Evolutionary conservation across 805 yeast genomes (phyloP), one percentile per base, ranked within the genome.

Genomic region (Candida incommunis): DNA sequence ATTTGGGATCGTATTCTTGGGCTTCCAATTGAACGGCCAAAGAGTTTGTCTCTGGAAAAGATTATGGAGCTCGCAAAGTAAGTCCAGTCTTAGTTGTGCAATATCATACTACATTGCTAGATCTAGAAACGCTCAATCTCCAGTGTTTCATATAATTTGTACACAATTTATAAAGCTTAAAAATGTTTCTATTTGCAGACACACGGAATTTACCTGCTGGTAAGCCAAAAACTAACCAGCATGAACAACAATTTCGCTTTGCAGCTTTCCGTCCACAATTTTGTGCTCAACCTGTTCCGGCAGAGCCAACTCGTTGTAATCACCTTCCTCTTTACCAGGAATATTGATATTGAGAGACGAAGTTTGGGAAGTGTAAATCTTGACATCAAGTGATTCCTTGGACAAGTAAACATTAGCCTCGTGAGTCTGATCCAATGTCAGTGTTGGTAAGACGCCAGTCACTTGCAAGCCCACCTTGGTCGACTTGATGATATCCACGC

Each of bases 241-340:
- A 25, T 25, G 27, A 7, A 13, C 27, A n/a, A 54, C 51, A n/a
- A 51, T 54, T 18, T 45, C 70, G 52, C 84, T 76, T 26, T 71
- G 68, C 49, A 88, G 63, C 56, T 74, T 73, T 23, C 90, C 92
- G 45, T 60, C 57, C 41, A 65, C 61, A 50, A 84, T 68, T 16
- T 74, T 69, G 64, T 86, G 95, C 58, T 76, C 75, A 63, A 92
- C 73, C 67, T 92, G 98, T 65, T 92, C 99, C 5, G 97, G 96
- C 37, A 83, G 75, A 5, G 95, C 79, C 45, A 77, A 66, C 63
- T 92, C 99, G 45, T 70, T 74, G 63, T 74, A 79, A 60, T 90
- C 82, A 41, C 70, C 75, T 31, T 77, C 85, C 21, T 71, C 80
- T 15, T 69, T 75, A 41, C 72, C 73, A 23, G 95, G 95, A 41